Conservation (phyloP, 192 early-diverging fungal species). For the Dissophora globulifera region DNA sequence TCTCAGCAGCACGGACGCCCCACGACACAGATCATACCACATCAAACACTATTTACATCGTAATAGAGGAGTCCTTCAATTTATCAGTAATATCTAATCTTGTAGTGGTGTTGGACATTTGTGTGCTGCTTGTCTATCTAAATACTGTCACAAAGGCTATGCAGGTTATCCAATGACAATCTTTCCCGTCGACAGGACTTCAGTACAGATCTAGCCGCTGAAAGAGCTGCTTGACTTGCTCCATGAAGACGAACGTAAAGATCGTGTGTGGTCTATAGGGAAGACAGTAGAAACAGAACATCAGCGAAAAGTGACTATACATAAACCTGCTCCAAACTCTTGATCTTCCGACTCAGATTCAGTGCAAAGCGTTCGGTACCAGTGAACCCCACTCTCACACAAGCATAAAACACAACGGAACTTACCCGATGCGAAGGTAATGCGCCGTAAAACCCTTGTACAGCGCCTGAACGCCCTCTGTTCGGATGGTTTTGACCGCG, state of each 20-base stretch:
- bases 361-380: too few species aligned
- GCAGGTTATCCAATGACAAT: background rate
- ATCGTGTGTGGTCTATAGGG: conserved; percentile 33
- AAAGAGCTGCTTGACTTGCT: conserved; percentile 39
- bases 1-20: too few species aligned
- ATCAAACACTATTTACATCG: background rate
- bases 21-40: too few species aligned
- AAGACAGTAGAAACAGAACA: background rate
- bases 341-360: background rate
- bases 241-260: conserved; percentile 50
- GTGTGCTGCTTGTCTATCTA: background rate
- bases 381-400: conserved; percentile 3
- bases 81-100: too few species aligned
- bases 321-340: conserved; percentile 23
- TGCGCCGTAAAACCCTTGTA: conserved; percentile 95
- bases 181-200: background rate
- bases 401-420: background rate
- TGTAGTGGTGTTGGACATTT: background rate
- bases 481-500: conserved; percentile 81
- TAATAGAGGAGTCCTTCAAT: background rate
- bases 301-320: background rate
- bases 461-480: conserved; percentile 85
- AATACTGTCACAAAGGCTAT: background rate
- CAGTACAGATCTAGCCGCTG: conserved; percentile 8
- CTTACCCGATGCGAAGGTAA: conserved; percentile 89